Evolutionary conservation across 2,329 filamentous ascomycete genomes (phyloP).

Genomic region (Sporothrix protearum): DNA sequence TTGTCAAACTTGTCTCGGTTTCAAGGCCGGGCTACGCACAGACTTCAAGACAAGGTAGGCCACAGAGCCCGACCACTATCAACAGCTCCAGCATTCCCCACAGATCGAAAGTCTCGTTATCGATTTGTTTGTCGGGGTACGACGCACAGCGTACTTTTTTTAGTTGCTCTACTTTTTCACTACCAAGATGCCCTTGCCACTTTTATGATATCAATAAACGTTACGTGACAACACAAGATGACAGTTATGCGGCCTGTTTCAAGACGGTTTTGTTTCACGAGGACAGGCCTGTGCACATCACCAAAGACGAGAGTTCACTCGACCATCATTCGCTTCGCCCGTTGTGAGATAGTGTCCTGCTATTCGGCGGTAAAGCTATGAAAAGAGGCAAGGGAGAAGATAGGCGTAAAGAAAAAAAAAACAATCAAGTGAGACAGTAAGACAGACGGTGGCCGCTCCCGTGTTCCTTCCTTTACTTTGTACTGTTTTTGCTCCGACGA

Average conservation of each 20-base stretch:
- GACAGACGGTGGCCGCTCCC: neutral
- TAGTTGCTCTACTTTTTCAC: neutral
- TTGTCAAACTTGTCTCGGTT: slow-evolving; percentile 1
- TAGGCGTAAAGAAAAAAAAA: neutral
- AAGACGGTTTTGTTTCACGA: neutral
- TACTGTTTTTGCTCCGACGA: neutral
- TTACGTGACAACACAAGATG: neutral
- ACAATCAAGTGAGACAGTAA: neutral
- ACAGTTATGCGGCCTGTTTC: neutral
- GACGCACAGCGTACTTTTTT: too few species aligned
- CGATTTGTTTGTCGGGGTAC: neutral
- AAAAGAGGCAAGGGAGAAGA: neutral
- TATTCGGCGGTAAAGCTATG: neutral
- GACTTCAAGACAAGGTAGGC: neutral
- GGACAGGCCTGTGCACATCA: neutral
- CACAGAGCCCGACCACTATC: neutral
- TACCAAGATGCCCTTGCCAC: neutral
- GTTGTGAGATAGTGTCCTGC: slow-evolving; percentile 13
- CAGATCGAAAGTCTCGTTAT: neutral
- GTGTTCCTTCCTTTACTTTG: neutral
- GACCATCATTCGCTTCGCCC: neutral
- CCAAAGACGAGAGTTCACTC: neutral
- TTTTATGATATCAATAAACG: neutral
- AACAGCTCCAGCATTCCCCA: neutral
- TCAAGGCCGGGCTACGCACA: neutral